Evolutionary conservation across 331 rosid species (phyloP).

Genomic region (Acacia concinna): DNA sequence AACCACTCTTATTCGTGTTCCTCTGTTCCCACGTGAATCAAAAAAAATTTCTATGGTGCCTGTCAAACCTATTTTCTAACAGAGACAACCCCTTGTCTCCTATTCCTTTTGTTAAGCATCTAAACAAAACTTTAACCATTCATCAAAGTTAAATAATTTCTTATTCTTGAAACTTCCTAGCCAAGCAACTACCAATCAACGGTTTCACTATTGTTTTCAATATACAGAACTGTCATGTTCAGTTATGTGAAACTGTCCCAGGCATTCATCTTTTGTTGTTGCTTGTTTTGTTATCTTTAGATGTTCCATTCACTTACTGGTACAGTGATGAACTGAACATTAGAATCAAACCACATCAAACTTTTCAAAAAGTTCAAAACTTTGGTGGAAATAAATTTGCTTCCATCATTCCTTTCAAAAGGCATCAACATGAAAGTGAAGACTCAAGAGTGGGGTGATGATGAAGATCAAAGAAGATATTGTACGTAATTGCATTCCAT

Average conservation of each 20-base stretch:
- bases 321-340: neutral
- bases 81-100: neutral
- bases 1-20: slow-evolving; percentile 22
- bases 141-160: neutral
- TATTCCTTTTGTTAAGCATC: neutral
- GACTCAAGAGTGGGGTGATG: neutral
- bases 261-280: neutral
- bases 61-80: neutral
- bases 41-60: neutral
- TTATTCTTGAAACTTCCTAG: neutral
- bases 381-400: neutral
- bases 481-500: neutral
- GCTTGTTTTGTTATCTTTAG: neutral
- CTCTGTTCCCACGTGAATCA: slow-evolving; percentile 39
- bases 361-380: neutral
- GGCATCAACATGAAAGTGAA: neutral
- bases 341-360: neutral
- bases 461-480: neutral
- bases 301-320: neutral
- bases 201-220: neutral
- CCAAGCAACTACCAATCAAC: neutral
- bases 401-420: neutral
- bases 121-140: neutral
- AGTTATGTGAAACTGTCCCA: neutral
- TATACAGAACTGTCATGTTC: neutral